phyloP scores from a whole-genome alignment of 1,284 basidiomycete genomes.

The Porogramme epimiltina region DNA sequence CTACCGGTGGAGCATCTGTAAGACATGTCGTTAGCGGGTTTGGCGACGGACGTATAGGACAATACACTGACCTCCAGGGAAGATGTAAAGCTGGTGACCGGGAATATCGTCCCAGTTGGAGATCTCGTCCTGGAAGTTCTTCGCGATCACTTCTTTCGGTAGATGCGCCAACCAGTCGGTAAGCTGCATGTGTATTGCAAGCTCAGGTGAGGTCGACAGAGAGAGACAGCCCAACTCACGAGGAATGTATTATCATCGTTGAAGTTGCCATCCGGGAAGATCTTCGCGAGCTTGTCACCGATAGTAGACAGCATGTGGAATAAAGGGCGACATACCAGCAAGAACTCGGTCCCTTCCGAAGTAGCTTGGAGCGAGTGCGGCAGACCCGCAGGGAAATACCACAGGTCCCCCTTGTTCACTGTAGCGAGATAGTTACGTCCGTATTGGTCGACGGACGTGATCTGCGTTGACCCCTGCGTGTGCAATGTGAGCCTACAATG shows the following conservation, averaged over 20 bases:
- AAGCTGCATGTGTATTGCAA: conserved; percentile 43
- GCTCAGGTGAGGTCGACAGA: conserved; percentile 10
- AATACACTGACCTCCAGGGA: conserved; percentile 47
- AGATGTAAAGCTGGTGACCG: conserved; percentile 53
- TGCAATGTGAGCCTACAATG: neutral
- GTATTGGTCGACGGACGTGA: conserved; percentile 58
- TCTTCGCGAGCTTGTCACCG: conserved; percentile 41
- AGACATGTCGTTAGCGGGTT: neutral
- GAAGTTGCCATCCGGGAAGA: conserved; percentile 66
- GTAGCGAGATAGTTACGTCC: conserved; percentile 63
- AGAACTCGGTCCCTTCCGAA: conserved; percentile 63
- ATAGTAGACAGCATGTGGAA: neutral
- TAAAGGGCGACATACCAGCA: conserved; percentile 48
- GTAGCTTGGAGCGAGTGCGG: conserved; percentile 58
- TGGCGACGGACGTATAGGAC: conserved; percentile 13
- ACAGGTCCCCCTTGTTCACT: conserved; percentile 33
- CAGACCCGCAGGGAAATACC: conserved; percentile 50
- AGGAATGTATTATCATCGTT: conserved; percentile 68
- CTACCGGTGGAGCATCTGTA: conserved; percentile 39
- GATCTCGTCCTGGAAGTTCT: conserved; percentile 63
- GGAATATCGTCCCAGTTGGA: conserved; percentile 58
- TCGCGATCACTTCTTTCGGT: conserved; percentile 61
- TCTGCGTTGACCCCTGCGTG: conserved; percentile 56
- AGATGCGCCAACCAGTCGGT: conserved; percentile 69
- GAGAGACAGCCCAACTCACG: conserved; percentile 34